These are phyloP conservation scores for Cocos nucifera DNA, from an alignment of 176 grass and related monocot species.

Conservation along the genomic window DNA sequence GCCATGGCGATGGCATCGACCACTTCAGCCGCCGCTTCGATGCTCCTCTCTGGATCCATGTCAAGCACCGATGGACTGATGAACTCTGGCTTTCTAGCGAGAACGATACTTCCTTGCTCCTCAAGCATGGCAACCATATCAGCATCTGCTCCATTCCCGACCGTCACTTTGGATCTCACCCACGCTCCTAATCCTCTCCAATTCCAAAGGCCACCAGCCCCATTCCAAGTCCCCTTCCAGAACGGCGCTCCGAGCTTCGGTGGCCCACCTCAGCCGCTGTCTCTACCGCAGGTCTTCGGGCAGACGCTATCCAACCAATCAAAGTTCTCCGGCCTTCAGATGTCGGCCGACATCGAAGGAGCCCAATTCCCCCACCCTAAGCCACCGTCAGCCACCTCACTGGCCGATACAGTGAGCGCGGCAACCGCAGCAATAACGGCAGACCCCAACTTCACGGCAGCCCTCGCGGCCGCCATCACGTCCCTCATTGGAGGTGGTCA, in stretches of 20 bases:
- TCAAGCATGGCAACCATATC: constrained; percentile 87
- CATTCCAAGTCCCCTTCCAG: constrained; percentile 36
- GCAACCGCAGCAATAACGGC: constrained; percentile 70
- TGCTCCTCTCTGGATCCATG: constrained; percentile 88
- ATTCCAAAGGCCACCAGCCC: constrained; percentile 21
- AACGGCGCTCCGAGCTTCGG: constrained; percentile 9
- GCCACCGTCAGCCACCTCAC: constrained; percentile 14
- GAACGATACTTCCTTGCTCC: constrained; percentile 73
- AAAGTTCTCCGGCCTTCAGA: constrained; percentile 63
- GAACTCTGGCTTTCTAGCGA: constrained; percentile 58
- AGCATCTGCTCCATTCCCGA: constrained; percentile 81
- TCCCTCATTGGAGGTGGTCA: constrained; percentile 62
- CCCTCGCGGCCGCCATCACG: constrained; percentile 72
- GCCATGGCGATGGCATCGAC: constrained; percentile 97
- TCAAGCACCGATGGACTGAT: constrained; percentile 47
- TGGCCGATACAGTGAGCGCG: constrained; percentile 50
- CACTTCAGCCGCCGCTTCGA: constrained; percentile 67
- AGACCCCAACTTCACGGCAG: constrained; percentile 78
- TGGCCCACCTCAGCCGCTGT: constrained; percentile 12
- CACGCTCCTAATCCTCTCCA: constrained; percentile 39
- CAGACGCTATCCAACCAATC: constrained; percentile 52
- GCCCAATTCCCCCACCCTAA: constrained; percentile 31
- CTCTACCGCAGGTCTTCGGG: constrained; percentile 22
- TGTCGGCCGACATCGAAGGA: constrained; percentile 35
- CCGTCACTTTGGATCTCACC: constrained; percentile 89